phyloP scores from a whole-genome alignment of 805 yeast species.

The Candida yuanshanica region DNA sequence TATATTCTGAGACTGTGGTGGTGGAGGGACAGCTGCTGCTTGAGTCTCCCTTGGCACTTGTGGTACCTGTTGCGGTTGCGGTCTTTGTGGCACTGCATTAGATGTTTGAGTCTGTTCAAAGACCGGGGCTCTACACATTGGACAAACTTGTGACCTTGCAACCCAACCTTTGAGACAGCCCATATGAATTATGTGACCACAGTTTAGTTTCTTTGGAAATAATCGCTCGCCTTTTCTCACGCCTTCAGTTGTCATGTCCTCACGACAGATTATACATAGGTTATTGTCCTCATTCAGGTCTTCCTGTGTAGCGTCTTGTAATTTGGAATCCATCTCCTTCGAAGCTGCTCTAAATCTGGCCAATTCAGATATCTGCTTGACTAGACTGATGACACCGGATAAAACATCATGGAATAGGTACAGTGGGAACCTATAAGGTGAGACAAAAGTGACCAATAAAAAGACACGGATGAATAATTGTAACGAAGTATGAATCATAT shows the following conservation, averaged over 20 bases:
- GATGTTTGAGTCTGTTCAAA: constrained; percentile 24
- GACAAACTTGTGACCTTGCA: constrained; percentile 88
- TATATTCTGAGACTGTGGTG: neutral
- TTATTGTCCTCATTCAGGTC: constrained; percentile 58
- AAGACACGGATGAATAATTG: constrained; percentile 42
- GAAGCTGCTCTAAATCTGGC: constrained; percentile 39
- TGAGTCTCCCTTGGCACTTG: neutral
- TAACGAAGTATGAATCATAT: constrained; percentile 43
- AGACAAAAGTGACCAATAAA: constrained; percentile 40
- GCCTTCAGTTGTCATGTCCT: constrained; percentile 61
- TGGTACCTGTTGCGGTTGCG: neutral
- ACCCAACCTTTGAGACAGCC: constrained; percentile 93
- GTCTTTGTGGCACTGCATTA: neutral
- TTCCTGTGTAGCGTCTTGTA: constrained; percentile 52
- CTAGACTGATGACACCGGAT: constrained; percentile 27
- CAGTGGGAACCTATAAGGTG: constrained; percentile 39
- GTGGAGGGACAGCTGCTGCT: too few species aligned
- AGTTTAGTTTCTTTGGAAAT: constrained; percentile 68
- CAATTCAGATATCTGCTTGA: constrained; percentile 32
- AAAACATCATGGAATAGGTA: constrained; percentile 46
- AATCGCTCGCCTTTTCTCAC: constrained; percentile 33
- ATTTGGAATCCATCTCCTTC: constrained; percentile 55
- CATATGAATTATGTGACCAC: constrained; percentile 85
- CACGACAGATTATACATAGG: constrained; percentile 86
- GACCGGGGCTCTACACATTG: constrained; percentile 78